phyloP scores from a whole-genome alignment of 2,329 filamentous ascomycete genomes.

The Apiospora phragmitis region DNA sequence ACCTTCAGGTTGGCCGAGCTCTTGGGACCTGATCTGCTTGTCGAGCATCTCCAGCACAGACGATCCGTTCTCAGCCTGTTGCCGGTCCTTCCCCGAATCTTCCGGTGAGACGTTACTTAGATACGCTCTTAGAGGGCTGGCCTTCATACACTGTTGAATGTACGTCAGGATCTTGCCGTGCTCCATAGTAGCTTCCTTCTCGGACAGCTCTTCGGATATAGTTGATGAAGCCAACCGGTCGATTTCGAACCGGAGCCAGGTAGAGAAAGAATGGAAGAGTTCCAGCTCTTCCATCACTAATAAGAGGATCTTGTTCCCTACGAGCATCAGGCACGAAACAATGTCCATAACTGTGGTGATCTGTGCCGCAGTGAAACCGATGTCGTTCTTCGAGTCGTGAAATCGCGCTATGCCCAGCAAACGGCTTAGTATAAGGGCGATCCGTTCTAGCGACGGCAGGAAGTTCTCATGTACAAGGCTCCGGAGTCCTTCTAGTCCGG shows the following conservation, averaged over 20 bases:
- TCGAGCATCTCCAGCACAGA: slow-evolving; percentile 50
- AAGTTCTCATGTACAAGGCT: slow-evolving; percentile 83
- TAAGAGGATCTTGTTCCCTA: slow-evolving; percentile 72
- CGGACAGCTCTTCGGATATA: slow-evolving; percentile 69
- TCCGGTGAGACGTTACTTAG: slow-evolving; percentile 52
- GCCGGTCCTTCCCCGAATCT: slow-evolving; percentile 50
- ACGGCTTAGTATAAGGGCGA: slow-evolving; percentile 76
- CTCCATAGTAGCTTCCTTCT: slow-evolving; percentile 77
- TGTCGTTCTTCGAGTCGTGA: slow-evolving; percentile 64
- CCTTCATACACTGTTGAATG: slow-evolving; percentile 68
- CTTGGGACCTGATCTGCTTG: slow-evolving; percentile 48
- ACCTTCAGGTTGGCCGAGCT: slow-evolving; percentile 45
- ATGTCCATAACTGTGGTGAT: slow-evolving; percentile 69
- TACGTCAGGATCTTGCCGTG: slow-evolving; percentile 73
- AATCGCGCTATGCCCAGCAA: slow-evolving; percentile 83
- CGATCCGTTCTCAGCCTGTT: slow-evolving; percentile 43
- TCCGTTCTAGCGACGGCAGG: slow-evolving; percentile 82
- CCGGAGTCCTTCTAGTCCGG: slow-evolving; percentile 76
- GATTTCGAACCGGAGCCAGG: slow-evolving; percentile 83
- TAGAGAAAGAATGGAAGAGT: slow-evolving; percentile 76
- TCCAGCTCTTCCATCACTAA: slow-evolving; percentile 74
- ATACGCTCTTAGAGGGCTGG: slow-evolving; percentile 65
- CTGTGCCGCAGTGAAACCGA: slow-evolving; percentile 65
- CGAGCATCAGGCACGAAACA: slow-evolving; percentile 71
- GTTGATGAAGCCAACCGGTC: slow-evolving; percentile 70